Conservation (phyloP, 2,329 filamentous ascomycete genomes). For the Thelonectria discophora region DNA sequence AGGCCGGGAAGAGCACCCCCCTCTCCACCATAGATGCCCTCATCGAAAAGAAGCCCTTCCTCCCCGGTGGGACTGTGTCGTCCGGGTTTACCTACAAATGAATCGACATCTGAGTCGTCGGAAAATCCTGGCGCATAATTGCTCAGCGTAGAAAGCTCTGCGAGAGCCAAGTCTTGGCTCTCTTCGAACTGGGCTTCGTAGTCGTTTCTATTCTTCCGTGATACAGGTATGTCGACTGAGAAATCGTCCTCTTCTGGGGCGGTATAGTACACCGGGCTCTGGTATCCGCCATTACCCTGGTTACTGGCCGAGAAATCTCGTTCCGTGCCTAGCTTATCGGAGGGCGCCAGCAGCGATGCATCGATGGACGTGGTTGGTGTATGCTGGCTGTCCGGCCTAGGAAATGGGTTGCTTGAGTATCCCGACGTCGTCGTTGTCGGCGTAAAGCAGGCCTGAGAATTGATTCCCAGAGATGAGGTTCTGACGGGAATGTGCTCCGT, state of each 20-base stretch:
- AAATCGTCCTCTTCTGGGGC: conserved; percentile 33
- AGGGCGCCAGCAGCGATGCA: conserved; percentile 28
- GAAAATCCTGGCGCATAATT: conserved; percentile 37
- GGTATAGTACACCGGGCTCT: conserved; percentile 21
- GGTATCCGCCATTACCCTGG: not conserved
- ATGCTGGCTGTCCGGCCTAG: conserved; percentile 52
- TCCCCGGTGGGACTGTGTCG: conserved; percentile 26
- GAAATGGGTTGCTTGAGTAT: conserved; percentile 52
- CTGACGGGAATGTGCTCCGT: conserved; percentile 49
- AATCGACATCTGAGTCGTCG: conserved; percentile 43
- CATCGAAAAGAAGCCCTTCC: conserved; percentile 42
- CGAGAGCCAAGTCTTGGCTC: conserved; percentile 3
- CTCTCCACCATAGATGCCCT: conserved; percentile 35
- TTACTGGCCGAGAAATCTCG: conserved; percentile 21
- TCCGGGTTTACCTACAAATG: conserved; percentile 35
- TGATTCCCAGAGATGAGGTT: conserved; percentile 47
- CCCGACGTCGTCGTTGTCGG: conserved; percentile 42
- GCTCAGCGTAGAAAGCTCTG: not conserved
- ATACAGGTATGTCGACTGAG: conserved; percentile 28
- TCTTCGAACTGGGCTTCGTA: conserved; percentile 11
- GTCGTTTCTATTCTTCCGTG: conserved; percentile 20
- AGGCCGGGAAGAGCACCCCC: conserved; percentile 42
- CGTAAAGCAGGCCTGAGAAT: conserved; percentile 51
- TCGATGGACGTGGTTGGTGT: conserved; percentile 59
- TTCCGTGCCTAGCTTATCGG: conserved; percentile 39